These are phyloP conservation scores for Carex parvula DNA, from an alignment of 176 grass and related monocot genomes.

Conservation along the genomic window DNA sequence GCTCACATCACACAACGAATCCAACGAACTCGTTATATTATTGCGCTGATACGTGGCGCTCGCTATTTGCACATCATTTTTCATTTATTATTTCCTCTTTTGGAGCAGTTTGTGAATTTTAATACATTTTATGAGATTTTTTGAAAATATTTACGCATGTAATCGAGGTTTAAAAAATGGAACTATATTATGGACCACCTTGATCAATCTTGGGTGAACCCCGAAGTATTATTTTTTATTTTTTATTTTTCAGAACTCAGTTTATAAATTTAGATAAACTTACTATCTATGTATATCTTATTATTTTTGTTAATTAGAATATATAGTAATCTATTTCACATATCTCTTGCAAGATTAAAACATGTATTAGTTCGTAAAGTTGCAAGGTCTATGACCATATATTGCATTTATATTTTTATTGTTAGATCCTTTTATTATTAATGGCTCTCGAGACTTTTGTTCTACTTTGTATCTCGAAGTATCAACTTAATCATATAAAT, in stretches of 20 bases:
- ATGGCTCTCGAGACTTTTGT: neutral
- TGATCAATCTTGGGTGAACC: neutral
- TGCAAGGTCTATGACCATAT: no score
- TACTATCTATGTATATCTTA: neutral
- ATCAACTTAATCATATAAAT: neutral
- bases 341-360: no score
- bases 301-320: no score
- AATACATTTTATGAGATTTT: neutral
- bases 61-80: neutral
- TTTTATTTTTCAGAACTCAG: no score
- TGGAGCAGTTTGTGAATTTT: neutral
- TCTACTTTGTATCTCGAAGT: neutral
- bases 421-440: neutral
- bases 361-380: no score
- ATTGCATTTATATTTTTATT: no score
- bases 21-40: neutral
- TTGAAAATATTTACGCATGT: neutral
- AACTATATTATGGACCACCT: no score
- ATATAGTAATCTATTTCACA: no score
- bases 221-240: neutral
- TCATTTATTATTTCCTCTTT: neutral
- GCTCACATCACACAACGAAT: no score
- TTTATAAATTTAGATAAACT: neutral
- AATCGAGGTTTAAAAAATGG: no score
- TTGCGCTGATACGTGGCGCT: neutral